phyloP scores from a whole-genome alignment of 2,329 filamentous ascomycete genomes.

The Macrophomina phaseolina region DNA sequence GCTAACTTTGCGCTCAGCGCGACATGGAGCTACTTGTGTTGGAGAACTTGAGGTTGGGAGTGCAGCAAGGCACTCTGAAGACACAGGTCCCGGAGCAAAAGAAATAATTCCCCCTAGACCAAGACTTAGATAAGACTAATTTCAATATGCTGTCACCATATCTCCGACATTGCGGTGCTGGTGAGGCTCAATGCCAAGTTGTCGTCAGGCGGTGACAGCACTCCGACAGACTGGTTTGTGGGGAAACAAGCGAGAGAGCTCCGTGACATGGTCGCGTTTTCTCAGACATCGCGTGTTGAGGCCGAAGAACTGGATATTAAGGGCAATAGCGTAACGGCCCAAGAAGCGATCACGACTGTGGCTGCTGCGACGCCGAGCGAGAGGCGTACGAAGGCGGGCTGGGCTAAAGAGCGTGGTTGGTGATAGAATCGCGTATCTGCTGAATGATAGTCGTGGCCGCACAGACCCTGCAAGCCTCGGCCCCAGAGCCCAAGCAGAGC shows the following conservation, averaged over 20 bases:
- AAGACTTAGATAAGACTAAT: neutral
- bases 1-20: constrained; percentile 37
- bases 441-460: neutral
- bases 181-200: no score
- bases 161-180: no score
- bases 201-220: no score
- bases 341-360: neutral
- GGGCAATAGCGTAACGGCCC: no score
- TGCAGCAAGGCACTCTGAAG: constrained; percentile 62
- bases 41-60: constrained; percentile 61
- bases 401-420: neutral
- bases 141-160: neutral
- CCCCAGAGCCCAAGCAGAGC: neutral
- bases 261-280: no score
- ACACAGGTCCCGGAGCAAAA: constrained; percentile 68
- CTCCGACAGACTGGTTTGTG: no score
- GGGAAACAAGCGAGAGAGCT: no score
- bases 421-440: constrained; percentile 1
- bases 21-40: constrained; percentile 67
- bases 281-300: no score
- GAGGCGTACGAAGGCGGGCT: neutral
- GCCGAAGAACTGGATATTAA: no score
- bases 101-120: constrained; percentile 29
- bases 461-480: constrained; percentile 1
- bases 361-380: neutral